These are phyloP conservation scores for Crepidotus variabilis DNA, from an alignment of 768 basidiomycete genomes.

Conservation along the genomic window DNA sequence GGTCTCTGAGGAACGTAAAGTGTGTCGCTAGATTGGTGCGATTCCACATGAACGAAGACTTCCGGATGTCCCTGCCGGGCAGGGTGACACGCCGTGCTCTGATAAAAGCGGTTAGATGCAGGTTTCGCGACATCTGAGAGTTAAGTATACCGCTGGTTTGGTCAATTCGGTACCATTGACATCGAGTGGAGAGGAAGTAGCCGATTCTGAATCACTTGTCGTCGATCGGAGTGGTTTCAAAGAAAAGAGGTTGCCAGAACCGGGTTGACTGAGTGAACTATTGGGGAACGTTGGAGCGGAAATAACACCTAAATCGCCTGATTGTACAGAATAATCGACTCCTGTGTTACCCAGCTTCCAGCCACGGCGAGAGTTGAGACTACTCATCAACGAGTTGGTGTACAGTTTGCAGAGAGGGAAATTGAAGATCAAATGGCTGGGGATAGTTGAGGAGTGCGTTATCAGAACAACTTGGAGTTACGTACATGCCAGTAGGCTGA, in stretches of 20 bases:
- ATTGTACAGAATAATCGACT: neutral
- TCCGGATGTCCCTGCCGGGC: conserved; percentile 5
- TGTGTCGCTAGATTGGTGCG: conserved; percentile 10
- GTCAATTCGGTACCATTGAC: neutral
- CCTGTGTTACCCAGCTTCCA: conserved; percentile 6
- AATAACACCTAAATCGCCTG: neutral
- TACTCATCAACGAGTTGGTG: conserved; percentile 10
- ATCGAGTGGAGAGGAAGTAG: neutral
- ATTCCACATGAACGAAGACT: conserved; percentile 11
- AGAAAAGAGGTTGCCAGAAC: neutral
- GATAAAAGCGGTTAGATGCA: neutral
- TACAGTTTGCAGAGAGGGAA: conserved; percentile 10
- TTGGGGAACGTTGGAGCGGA: neutral
- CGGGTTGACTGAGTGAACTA: neutral
- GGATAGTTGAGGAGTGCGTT: neutral
- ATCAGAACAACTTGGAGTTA: neutral
- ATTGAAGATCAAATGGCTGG: conserved; percentile 9
- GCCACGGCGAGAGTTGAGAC: conserved; percentile 7
- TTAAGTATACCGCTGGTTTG: neutral
- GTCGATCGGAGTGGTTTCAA: neutral
- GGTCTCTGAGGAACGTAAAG: neutral
- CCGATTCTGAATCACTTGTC: neutral
- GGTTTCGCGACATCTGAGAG: neutral
- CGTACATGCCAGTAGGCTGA: conserved; percentile 8
- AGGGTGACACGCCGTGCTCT: neutral